These are phyloP conservation scores for Lanmaoa pseudosensibilis DNA, from an alignment of 768 basidiomycete species.

Conservation along the genomic window DNA sequence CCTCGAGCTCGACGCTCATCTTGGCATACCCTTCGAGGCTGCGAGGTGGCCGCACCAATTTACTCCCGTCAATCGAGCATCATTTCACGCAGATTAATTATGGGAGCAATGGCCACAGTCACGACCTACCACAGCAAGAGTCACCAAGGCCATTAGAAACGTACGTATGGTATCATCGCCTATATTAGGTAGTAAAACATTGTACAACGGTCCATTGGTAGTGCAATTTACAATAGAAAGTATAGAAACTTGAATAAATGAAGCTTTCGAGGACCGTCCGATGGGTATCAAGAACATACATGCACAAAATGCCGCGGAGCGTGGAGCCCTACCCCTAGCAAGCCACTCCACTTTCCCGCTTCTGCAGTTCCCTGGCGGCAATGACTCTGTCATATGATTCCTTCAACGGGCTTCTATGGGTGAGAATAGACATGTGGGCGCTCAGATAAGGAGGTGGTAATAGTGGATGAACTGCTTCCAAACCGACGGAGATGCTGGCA, in stretches of 20 bases:
- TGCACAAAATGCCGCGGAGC: neutral
- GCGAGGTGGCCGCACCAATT: neutral
- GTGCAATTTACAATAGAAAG: conserved; percentile 27
- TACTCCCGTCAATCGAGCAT: neutral
- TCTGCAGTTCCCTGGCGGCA: conserved; percentile 48
- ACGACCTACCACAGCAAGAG: neutral
- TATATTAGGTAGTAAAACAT: conserved; percentile 9
- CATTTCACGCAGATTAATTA: neutral
- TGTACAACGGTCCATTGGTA: conserved; percentile 17
- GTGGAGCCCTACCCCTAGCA: neutral
- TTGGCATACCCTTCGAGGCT: no score
- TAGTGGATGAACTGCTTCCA: conserved; percentile 66
- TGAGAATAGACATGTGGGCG: conserved; percentile 68
- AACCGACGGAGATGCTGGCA: conserved; percentile 49
- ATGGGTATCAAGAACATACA: conserved; percentile 24
- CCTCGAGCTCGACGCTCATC: no score
- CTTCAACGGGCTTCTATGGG: conserved; percentile 62
- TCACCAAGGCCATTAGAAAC: neutral
- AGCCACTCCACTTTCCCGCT: conserved; percentile 11
- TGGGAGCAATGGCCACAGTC: no score
- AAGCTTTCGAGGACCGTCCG: conserved; percentile 10
- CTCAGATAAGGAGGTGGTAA: conserved; percentile 71
- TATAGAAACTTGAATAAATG: conserved; percentile 30
- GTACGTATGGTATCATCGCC: conserved; percentile 10
- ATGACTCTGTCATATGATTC: conserved; percentile 71